Conservation (phyloP, 2,329 filamentous ascomycete species). For the Stachybotrys chartarum region DNA sequence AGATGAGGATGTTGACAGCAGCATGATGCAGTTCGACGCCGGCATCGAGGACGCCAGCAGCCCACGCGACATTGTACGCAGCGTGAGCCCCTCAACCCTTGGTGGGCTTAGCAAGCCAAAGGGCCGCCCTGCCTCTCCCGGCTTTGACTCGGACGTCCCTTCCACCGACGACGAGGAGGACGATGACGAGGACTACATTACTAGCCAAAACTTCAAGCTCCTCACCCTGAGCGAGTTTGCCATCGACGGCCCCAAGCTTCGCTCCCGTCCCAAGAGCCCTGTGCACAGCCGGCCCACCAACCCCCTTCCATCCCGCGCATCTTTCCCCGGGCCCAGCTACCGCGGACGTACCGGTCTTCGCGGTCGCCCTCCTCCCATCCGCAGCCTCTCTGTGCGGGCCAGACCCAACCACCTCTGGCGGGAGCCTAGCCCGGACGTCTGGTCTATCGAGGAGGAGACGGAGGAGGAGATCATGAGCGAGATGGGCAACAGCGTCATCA, state of each 20-base stretch:
- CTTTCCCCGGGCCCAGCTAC: slow-evolving; percentile 18
- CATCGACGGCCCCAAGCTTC: slow-evolving; percentile 24
- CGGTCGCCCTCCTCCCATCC: slow-evolving; percentile 18
- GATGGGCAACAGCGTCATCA: slow-evolving; percentile 23
- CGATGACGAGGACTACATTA: slow-evolving; percentile 44
- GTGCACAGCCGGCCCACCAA: slow-evolving; percentile 15
- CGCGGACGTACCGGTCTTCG: slow-evolving; percentile 21
- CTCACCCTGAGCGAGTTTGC: slow-evolving; percentile 37
- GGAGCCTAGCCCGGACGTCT: slow-evolving; percentile 52
- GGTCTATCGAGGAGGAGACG: slow-evolving; percentile 52
- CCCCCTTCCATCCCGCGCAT: slow-evolving; percentile 18
- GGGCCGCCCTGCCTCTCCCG: slow-evolving; percentile 25
- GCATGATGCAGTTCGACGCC: slow-evolving; percentile 47
- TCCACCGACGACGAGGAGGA: slow-evolving; percentile 38
- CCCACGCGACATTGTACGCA: slow-evolving; percentile 40
- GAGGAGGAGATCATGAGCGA: slow-evolving; percentile 45
- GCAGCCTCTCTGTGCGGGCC: slow-evolving; percentile 18
- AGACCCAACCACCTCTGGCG: slow-evolving; percentile 42
- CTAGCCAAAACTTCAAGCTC: slow-evolving; percentile 28
- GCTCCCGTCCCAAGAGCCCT: slow-evolving; percentile 16
- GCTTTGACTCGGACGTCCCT: slow-evolving; percentile 32
- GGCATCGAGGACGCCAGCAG: slow-evolving; percentile 46
- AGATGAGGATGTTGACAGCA: slow-evolving; percentile 31
- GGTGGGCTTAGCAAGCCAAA: slow-evolving; percentile 40
- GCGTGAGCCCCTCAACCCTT: slow-evolving; percentile 50